Evolutionary conservation across 2,329 filamentous ascomycete species (phyloP), one percentile per base, ranked within the genome.

Genomic region (Ophiostoma montium): DNA sequence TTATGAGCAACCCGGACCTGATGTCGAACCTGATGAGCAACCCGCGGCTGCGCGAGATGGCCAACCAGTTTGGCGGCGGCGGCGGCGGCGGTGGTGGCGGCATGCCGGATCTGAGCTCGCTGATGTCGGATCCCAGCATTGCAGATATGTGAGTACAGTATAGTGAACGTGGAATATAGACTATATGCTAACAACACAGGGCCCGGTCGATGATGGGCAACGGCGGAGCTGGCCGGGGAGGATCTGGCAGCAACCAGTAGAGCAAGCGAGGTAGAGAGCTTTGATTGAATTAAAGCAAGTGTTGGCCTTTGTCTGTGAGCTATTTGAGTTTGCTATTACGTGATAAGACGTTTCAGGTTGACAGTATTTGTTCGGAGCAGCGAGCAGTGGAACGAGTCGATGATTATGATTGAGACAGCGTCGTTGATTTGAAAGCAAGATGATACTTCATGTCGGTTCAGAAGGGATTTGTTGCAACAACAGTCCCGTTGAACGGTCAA

Each of bases 1-100:
- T 98, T 49, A 96, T 96, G 92, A 86, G 80, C 68, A 95, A 98
- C 69, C 92, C 92, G 0, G 86, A 94, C 10, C 80, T 89, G 71
- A 84, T 96, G 79, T 76, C 73, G 63, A 92, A 88, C 64, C 68
- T 98, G 51, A 95, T 98, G 89, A 87, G 73, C 72, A 96, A 98
- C 71, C 92, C 92, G 3, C 78, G 82, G 53, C 69, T 96, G 54
- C 76, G 86, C 50, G 80, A 94, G 62, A 90, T 95, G 87, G 88
- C 87, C 42, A 80, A 84, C 61, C 78, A 76, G 58, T 88, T 94
- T 62, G 78, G 76, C 53, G 70, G 72, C 48, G 84, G 84, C 39
- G 54, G 54, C 27, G n/a, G n/a, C n/a, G 78, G 76, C 53, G 70
- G 72, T 48, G 84, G 84, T 39, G 54, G 54, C 27, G 49, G 49